A percentile compares a stretch with the other conserved stretches of the same genome.
Evolutionary conservation across 257 asterid species (phyloP).

Genomic region (Przewalskia tangutica): DNA sequence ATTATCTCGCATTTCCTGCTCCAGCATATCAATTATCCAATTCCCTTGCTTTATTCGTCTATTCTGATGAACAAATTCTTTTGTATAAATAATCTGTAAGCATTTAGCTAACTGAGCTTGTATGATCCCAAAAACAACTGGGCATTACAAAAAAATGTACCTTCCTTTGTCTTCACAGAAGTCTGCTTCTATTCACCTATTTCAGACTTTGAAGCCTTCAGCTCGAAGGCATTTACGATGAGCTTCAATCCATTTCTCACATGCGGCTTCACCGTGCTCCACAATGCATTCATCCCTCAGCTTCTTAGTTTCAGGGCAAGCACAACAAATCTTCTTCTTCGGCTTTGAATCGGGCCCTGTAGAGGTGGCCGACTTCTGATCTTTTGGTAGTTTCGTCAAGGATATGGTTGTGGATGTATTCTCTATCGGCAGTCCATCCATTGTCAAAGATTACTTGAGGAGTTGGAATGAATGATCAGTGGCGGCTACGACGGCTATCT

Average conservation of each 20-base stretch:
- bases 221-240: constrained; percentile 75
- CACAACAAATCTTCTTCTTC: constrained; percentile 85
- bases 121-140: neutral
- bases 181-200: neutral
- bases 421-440: constrained; percentile 40
- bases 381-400: constrained; percentile 28
- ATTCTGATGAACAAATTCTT: neutral
- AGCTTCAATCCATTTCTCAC: constrained; percentile 80
- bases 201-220: constrained; percentile 80
- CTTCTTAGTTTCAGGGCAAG: constrained; percentile 93
- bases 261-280: constrained; percentile 70
- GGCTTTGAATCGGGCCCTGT: constrained; percentile 52
- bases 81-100: neutral
- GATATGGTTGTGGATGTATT: constrained; percentile 37
- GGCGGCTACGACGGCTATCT: neutral
- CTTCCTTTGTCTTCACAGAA: neutral
- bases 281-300: constrained; percentile 79
- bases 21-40: neutral
- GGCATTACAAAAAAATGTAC: neutral
- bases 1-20: neutral
- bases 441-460: constrained; percentile 6
- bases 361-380: constrained; percentile 30
- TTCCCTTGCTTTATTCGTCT: neutral
- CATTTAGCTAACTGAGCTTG: neutral
- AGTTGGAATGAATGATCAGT: neutral